A percentile compares a stretch with the other conserved stretches of the same genome.
These are phyloP conservation scores for Thermochaetoides dissita DNA, from an alignment of 2,329 filamentous ascomycete species.

Conservation along the genomic window DNA sequence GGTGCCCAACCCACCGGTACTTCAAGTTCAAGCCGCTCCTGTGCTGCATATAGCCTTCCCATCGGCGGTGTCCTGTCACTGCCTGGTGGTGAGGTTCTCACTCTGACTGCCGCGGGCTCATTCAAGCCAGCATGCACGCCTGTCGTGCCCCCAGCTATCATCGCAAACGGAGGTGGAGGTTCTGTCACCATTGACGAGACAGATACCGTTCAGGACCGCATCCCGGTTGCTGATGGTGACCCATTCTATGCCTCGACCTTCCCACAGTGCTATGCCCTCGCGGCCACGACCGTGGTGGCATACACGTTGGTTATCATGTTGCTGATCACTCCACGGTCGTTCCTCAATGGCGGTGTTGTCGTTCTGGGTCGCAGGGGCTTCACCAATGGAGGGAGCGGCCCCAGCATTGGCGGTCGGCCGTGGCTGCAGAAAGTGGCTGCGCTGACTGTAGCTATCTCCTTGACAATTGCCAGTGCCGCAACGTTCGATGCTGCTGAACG, in stretches of 20 bases:
- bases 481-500: constrained; percentile 72
- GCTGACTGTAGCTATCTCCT: constrained; percentile 61
- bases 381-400: constrained; percentile 66
- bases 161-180: constrained; percentile 26
- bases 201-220: constrained; percentile 3
- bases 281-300: constrained; percentile 76
- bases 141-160: constrained; percentile 25
- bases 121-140: constrained; percentile 45
- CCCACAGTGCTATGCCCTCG: constrained; percentile 84
- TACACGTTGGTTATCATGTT: constrained; percentile 91
- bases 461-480: constrained; percentile 86
- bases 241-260: constrained; percentile 91
- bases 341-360: constrained; percentile 72
- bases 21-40: constrained; percentile 6
- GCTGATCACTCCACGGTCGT: constrained; percentile 86
- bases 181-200: constrained; percentile 20
- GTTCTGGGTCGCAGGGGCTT: constrained; percentile 71
- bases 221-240: constrained; percentile 30
- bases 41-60: constrained; percentile 14
- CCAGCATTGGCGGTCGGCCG: constrained; percentile 79
- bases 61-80: constrained; percentile 15
- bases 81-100: constrained; percentile 35
- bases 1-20: no score
- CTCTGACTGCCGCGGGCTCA: constrained; percentile 43
- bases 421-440: constrained; percentile 82